Conservation (phyloP, 2,329 filamentous ascomycete genomes). For the Fonsecaea pedrosoi region DNA sequence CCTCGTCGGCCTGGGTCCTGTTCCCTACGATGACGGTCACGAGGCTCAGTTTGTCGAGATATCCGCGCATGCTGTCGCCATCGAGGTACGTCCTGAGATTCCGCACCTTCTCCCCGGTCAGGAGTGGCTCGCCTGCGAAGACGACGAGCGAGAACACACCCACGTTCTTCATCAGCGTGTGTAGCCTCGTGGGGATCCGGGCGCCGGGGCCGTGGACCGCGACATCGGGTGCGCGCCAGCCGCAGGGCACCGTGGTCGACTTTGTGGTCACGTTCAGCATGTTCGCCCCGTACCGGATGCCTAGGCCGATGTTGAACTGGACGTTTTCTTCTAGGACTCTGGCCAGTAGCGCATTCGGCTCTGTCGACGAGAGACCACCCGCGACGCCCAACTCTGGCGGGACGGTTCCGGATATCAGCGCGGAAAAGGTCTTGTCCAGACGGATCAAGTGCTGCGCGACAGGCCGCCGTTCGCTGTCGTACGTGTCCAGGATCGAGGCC, state of each 20-base stretch:
- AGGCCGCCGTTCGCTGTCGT: conserved; percentile 6
- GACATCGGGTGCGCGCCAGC: conserved; percentile 5
- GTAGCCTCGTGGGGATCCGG: conserved; percentile 5
- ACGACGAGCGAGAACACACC: conserved; percentile 11
- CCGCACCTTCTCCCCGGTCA: not conserved
- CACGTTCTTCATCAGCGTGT: conserved; percentile 1
- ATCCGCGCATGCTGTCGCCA: not conserved
- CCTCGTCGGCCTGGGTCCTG: conserved; percentile 1
- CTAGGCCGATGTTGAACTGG: conserved; percentile 2
- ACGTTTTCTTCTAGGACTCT: not conserved
- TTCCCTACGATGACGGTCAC: conserved; percentile 8
- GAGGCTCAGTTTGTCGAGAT: not conserved
- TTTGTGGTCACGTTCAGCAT: conserved; percentile 3
- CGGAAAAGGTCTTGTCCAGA: conserved; percentile 6
- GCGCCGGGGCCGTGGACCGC: conserved; percentile 2
- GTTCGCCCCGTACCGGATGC: conserved; percentile 5
- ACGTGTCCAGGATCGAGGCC: conserved; percentile 1
- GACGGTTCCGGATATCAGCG: not conserved
- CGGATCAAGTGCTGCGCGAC: conserved; percentile 7
- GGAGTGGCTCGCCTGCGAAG: conserved; percentile 11
- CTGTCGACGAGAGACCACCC: not conserved
- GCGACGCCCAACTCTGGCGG: not conserved
- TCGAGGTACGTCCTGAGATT: not conserved
- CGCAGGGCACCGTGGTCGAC: not conserved
- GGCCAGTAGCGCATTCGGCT: not conserved